Conservation (phyloP, 2,329 filamentous ascomycete species). For the Penicillium crustosum region DNA sequence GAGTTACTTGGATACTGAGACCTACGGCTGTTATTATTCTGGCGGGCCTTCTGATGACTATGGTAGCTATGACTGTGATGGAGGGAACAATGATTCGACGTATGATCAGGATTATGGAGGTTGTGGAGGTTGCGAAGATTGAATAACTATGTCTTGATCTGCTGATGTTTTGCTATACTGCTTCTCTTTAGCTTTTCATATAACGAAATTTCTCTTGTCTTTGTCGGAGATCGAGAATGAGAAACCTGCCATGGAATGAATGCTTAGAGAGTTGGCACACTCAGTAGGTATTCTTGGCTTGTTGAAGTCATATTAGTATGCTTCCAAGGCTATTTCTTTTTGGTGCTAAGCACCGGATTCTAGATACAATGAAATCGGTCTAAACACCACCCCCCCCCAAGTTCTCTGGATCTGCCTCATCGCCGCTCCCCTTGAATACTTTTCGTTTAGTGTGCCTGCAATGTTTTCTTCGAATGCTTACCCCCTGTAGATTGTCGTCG, state of each 20-base stretch:
- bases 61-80: neutral
- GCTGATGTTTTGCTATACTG: neutral
- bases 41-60: neutral
- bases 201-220: neutral
- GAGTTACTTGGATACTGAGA: neutral
- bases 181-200: neutral
- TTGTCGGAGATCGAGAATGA: neutral
- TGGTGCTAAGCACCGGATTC: too few species aligned
- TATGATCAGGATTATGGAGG: neutral
- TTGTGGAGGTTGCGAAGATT: neutral
- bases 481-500: too few species aligned
- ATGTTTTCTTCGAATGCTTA: too few species aligned
- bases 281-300: neutral
- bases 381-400: too few species aligned
- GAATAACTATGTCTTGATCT: neutral
- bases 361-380: too few species aligned
- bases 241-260: neutral
- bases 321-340: too few species aligned
- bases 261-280: too few species aligned
- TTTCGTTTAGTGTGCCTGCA: too few species aligned
- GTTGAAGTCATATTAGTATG: too few species aligned
- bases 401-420: too few species aligned
- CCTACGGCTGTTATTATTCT: neutral
- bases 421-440: too few species aligned
- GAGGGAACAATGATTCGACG: too few species aligned